Evolutionary conservation across 805 yeast genomes (phyloP).

Genomic region (Cyberlindnera euphorbiae): DNA sequence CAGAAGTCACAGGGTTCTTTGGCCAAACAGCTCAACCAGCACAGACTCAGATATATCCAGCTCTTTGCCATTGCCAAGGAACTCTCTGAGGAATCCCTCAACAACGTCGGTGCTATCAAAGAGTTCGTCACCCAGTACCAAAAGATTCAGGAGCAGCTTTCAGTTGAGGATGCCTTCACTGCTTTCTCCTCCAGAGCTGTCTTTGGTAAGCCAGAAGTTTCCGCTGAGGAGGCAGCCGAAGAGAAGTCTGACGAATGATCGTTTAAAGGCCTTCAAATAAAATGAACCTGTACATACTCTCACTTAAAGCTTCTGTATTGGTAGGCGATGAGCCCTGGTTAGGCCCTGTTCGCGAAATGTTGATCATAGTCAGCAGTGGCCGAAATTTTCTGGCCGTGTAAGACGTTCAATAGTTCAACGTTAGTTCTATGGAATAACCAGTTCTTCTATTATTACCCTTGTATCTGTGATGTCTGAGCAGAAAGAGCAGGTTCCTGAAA

Average conservation of each 20-base stretch:
- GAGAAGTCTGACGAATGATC: slow-evolving; percentile 2
- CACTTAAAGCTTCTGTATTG: too few relatives aligned
- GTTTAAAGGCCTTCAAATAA: too few relatives aligned
- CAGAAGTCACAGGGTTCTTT: slow-evolving; percentile 10
- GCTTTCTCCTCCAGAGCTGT: slow-evolving; percentile 5
- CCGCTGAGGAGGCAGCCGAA: slow-evolving; percentile 1
- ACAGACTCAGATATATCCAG: slow-evolving; percentile 22
- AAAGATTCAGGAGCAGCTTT: slow-evolving; percentile 9
- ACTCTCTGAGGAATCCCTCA: slow-evolving; percentile 6
- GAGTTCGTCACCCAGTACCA: slow-evolving; percentile 10
- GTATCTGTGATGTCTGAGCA: too few relatives aligned
- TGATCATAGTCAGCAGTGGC: too few relatives aligned
- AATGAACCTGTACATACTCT: neutral
- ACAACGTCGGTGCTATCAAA: slow-evolving; percentile 3
- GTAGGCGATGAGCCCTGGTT: too few relatives aligned
- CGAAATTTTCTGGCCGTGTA: too few relatives aligned
- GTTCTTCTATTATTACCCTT: too few relatives aligned
- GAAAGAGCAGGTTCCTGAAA: neutral
- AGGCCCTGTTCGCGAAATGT: slow-evolving; percentile 3
- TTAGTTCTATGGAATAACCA: too few relatives aligned
- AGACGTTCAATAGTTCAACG: too few relatives aligned
- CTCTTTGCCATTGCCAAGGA: slow-evolving; percentile 20
- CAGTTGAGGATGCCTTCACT: slow-evolving; percentile 7
- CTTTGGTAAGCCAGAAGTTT: slow-evolving; percentile 13
- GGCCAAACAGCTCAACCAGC: slow-evolving; percentile 7